Base-by-base conservation (phyloP, 176 grass and related monocot genomes). In the Chrysopogon serrulatus region DNA sequence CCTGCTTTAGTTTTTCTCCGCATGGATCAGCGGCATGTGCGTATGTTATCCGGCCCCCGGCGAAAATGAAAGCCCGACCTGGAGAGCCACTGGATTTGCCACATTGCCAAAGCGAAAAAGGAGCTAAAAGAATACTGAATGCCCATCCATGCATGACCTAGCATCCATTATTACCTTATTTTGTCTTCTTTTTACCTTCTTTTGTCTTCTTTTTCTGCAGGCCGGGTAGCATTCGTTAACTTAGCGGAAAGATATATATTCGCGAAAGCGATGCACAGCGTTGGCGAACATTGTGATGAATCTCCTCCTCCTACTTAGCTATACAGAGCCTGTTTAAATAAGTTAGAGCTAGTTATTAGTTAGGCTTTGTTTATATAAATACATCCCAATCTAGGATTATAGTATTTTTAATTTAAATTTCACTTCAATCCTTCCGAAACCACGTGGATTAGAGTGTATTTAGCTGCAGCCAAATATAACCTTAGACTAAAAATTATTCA, bases 201-300 rank as follows among this genome's bases (percentile, higher is more conserved):
- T 62, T 44, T 14, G 4, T 32, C 54, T 9, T 17, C 37, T 30
- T 56, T 66, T 41, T 9, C 5, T 27, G 15, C 6, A 34, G 48
- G 30, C 3, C 17, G 47, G 39, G 26, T 61, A 41, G 32, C 65
- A 48, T 61, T 56, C 28, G 41, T 64, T 79, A 73, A 73, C 42
- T 31, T 73, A 28, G 77, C 40, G 10, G 40, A 79, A 65, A 65
- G 76, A 79, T n/a, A 47, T 44, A 79, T 47, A 65, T 45, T 45
- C 27, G 27, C 0, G 18, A 47, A 65, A 79, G 27, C 44, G 39
- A 44, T 47, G 21, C 18, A 45, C 7, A n/a, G n/a, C n/a, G n/a
- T n/a, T n/a, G n/a, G n/a, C n/a, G n/a, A n/a, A n/a, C 24, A 32
- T 4, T 34, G 34, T n/a, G 19, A 36, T 30, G n/a, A 16, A 74